Percentiles rank a stretch among this genome's conserved stretches.
Conservation (phyloP, 805 yeast species). For the Blastobotrys parvus region DNA sequence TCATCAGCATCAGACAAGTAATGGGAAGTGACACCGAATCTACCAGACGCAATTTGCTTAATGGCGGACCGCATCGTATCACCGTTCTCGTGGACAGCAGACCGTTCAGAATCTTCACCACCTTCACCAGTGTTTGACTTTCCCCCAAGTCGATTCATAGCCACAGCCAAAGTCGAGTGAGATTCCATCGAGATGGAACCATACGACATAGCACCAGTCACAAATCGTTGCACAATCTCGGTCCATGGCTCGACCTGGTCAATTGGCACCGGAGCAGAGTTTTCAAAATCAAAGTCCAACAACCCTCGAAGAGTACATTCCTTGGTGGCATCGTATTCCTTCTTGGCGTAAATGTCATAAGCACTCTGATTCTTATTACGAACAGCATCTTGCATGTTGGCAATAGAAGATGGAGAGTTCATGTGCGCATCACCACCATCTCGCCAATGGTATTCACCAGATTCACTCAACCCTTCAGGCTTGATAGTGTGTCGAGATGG, state of each 20-base stretch:
- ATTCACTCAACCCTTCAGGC: conserved; percentile 76
- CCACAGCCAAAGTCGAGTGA: conserved; percentile 94
- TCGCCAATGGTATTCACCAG: conserved; percentile 98
- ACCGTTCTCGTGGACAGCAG: conserved; percentile 71
- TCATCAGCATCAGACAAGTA: conserved; percentile 95
- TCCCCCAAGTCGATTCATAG: conserved; percentile 97
- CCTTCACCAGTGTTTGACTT: conserved; percentile 99
- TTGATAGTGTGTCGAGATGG: conserved; percentile 66
- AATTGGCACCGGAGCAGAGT: conserved; percentile 69
- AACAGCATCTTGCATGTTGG: conserved; percentile 96
- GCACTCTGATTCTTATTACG: conserved; percentile 92
- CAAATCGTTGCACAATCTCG: conserved; percentile 92
- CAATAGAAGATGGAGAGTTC: conserved; percentile 91
- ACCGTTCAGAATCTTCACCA: conserved; percentile 95
- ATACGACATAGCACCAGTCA: conserved; percentile 99
- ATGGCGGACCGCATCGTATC: conserved; percentile 99
- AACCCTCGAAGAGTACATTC: conserved; percentile 92
- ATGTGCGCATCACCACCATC: conserved; percentile 97
- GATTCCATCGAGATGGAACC: conserved; percentile 99
- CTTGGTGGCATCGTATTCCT: conserved; percentile 84
- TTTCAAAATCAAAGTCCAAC: conserved; percentile 78
- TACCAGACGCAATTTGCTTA: conserved; percentile 95
- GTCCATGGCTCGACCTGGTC: conserved; percentile 99
- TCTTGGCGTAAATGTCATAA: conserved; percentile 79
- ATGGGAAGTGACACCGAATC: conserved; percentile 95